A percentile compares a stretch with the other conserved stretches of the same genome.
phyloP scores from a whole-genome alignment of 441 rosid genomes.

The Melastoma candidum region DNA sequence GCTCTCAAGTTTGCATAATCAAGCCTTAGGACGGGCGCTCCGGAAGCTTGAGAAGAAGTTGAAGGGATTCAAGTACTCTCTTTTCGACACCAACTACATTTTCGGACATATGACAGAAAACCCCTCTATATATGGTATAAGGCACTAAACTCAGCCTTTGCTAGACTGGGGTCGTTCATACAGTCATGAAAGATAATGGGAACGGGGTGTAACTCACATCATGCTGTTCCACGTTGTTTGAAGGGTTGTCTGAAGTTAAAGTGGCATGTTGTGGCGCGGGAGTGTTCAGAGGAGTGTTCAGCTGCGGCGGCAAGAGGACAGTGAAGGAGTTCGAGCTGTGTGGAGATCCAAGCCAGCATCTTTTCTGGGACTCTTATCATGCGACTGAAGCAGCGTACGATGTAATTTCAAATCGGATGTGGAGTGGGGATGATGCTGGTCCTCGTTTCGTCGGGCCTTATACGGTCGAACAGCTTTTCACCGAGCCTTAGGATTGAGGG shows the following conservation, averaged over 20 bases:
- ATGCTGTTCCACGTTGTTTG: not conserved
- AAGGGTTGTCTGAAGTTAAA: constrained; percentile 29
- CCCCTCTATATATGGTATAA: constrained; percentile 27
- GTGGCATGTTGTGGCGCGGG: constrained; percentile 30
- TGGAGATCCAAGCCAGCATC: constrained; percentile 19
- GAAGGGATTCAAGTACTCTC: constrained; percentile 21
- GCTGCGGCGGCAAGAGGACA: constrained; percentile 22
- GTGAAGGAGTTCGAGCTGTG: constrained; percentile 21
- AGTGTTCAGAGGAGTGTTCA: constrained; percentile 19
- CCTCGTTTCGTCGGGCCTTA: constrained; percentile 17
- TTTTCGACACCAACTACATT: constrained; percentile 20
- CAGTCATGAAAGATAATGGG: too few relatives aligned
- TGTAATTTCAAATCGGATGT: constrained; percentile 24
- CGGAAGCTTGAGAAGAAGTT: constrained; percentile 12
- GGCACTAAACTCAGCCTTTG: too few relatives aligned
- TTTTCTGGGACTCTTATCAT: constrained; percentile 31
- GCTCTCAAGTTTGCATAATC: constrained; percentile 22
- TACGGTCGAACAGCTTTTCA: constrained; percentile 21
- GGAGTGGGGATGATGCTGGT: constrained; percentile 21
- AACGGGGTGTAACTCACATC: not conserved
- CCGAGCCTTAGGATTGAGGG: too few relatives aligned
- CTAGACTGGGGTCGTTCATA: too few relatives aligned
- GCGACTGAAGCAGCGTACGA: constrained; percentile 20
- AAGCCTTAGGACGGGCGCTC: too few relatives aligned
- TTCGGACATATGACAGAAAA: constrained; percentile 13